These are phyloP conservation scores for Sugiyamaella novakii DNA, from an alignment of 1,139 yeast species.

Conservation along the genomic window DNA sequence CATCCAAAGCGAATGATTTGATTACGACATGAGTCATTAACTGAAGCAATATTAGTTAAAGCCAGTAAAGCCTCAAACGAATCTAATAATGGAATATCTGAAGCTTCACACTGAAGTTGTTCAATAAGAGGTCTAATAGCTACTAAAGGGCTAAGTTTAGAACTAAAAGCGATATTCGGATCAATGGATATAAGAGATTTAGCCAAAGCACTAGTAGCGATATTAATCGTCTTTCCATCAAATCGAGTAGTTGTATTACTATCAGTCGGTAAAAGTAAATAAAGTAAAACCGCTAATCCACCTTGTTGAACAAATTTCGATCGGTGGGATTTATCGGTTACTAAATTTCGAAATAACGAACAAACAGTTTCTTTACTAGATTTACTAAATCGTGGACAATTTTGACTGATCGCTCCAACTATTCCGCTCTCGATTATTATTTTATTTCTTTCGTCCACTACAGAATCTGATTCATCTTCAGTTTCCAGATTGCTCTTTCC, in stretches of 20 bases:
- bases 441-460: constrained; percentile 34
- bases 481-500: constrained; percentile 31
- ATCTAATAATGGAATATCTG: constrained; percentile 42
- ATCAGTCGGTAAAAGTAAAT: constrained; percentile 30
- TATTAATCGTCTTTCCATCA: constrained; percentile 24
- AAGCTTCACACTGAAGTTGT: constrained; percentile 34
- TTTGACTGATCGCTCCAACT: constrained; percentile 34
- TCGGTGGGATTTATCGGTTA: constrained; percentile 37
- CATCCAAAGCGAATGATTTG: constrained; percentile 44
- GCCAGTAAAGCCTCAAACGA: constrained; percentile 52
- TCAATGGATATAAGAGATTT: constrained; percentile 42
- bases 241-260: constrained; percentile 4
- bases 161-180: constrained; percentile 42
- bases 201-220: constrained; percentile 42
- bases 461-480: constrained; percentile 31
- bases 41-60: constrained; percentile 52
- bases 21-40: constrained; percentile 43
- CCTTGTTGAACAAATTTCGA: constrained; percentile 42
- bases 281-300: constrained; percentile 41
- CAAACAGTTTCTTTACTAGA: constrained; percentile 38
- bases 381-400: constrained; percentile 36
- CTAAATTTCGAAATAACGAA: constrained; percentile 39
- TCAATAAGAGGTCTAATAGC: constrained; percentile 40
- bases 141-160: constrained; percentile 39
- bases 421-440: constrained; percentile 36